These are phyloP conservation scores for Cyclotella baltica DNA, from an alignment of 108 stramenopile species.

Conservation along the genomic window DNA sequence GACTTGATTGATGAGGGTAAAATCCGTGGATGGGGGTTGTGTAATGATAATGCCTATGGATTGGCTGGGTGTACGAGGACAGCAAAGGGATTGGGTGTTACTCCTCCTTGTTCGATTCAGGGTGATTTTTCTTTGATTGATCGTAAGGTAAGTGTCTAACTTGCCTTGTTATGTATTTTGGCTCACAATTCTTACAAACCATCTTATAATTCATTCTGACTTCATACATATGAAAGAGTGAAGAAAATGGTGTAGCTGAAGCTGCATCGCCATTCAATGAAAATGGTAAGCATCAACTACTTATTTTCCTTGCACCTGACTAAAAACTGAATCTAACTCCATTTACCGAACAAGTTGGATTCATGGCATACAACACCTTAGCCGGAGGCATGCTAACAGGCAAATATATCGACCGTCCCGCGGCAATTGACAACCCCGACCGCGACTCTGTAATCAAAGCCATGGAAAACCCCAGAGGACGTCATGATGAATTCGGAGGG, in stretches of 20 bases:
- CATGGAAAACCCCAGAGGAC: slow-evolving; percentile 74
- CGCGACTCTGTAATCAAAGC: slow-evolving; percentile 52
- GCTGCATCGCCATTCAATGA: slow-evolving; percentile 88
- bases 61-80: slow-evolving; percentile 83
- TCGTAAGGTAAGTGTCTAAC: slow-evolving; percentile 55
- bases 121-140: slow-evolving; percentile 87
- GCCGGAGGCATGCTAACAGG: slow-evolving; percentile 93
- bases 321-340: neutral
- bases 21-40: slow-evolving; percentile 90
- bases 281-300: slow-evolving; percentile 48
- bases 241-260: slow-evolving; percentile 93
- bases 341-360: slow-evolving; percentile 57
- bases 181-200: neutral
- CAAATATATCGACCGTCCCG: slow-evolving; percentile 81
- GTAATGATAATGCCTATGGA: slow-evolving; percentile 93
- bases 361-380: slow-evolving; percentile 90
- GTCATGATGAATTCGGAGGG: slow-evolving; percentile 90
- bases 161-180: neutral
- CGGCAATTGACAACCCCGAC: slow-evolving; percentile 74
- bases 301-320: neutral
- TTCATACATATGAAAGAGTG: slow-evolving; percentile 43
- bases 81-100: slow-evolving; percentile 78
- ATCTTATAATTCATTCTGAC: neutral
- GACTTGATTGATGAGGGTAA: slow-evolving; percentile 83
- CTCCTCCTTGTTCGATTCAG: slow-evolving; percentile 85